Base-by-base conservation (phyloP, 140 eudicot genomes). In the Anethum foeniculum region DNA sequence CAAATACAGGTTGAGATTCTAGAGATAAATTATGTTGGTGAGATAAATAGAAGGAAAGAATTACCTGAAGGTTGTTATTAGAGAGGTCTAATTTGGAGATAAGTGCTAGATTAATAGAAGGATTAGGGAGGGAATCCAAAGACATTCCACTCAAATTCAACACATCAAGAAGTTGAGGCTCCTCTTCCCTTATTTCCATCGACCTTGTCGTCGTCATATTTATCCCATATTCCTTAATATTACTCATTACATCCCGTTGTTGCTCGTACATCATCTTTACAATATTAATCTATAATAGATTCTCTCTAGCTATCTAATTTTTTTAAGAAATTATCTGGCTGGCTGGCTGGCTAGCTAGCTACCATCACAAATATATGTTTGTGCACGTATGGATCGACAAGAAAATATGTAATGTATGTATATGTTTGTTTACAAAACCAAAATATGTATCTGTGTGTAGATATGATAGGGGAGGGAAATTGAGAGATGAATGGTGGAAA, bases 21-120 rank as follows among this genome's bases (percentile, higher is more conserved):
- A 34, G 38, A 34, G 38, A 34, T 34, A 34, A 34, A 34, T 34
- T 1, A 34, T 34, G 38, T 34, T 34, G 38, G 38, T 34, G 38
- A 34, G 38, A 34, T 34, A 34, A 34, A 1, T 34, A 34, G 38
- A 34, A 34, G 38, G 38, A 34, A 34, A 1, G 49, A 51, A 19
- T 6, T 78, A 92, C 97, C 97, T 90, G 88, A 71, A 92, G 96
- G 83, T 90, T 90, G 91, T 92, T 92, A 82, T 87, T 90, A 76
- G 97, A 90, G 79, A 92, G 86, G 80, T 92, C 89, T 77, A 92
- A 85, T 41, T 87, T 84, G 86, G 82, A 85, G 79, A 92, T 84
- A 23, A 80, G 67, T 25, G 78, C 87, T 34, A 90, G 36, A 83
- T 92, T 92, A 16, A 87, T 71, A 56, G 90, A 82, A 71, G 92